phyloP scores from a whole-genome alignment of 768 basidiomycete species.

The Imleria badia region DNA sequence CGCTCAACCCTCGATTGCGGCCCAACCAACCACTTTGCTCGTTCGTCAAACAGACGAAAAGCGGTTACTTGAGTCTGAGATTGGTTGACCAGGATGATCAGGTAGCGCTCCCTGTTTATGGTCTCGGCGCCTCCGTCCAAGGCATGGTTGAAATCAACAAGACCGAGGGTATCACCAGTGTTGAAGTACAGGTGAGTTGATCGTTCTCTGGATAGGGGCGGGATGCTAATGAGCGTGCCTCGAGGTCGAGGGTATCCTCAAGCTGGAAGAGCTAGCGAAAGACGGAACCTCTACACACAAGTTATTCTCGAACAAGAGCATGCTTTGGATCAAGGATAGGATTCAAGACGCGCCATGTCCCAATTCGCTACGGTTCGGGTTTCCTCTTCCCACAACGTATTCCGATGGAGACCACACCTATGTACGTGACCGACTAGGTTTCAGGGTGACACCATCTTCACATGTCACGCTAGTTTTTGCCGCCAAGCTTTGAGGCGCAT shows the following conservation, averaged over 20 bases:
- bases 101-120: conserved; percentile 56
- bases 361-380: conserved; percentile 48
- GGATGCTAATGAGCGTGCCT: not conserved
- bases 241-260: conserved; percentile 62
- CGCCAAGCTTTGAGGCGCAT: conserved; percentile 68
- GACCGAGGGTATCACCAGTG: conserved; percentile 52
- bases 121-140: conserved; percentile 47
- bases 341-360: conserved; percentile 48
- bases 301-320: conserved; percentile 49
- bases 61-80: conserved; percentile 50
- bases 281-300: conserved; percentile 56
- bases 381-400: conserved; percentile 60
- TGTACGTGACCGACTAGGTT: conserved; percentile 40
- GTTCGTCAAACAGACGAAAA: conserved; percentile 61
- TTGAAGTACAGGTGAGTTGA: conserved; percentile 59
- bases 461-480: conserved; percentile 49
- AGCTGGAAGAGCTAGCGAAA: conserved; percentile 62
- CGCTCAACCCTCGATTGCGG: conserved; percentile 41
- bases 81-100: conserved; percentile 54
- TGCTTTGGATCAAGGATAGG: conserved; percentile 59
- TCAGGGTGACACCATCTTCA: conserved; percentile 1
- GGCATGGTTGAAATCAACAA: conserved; percentile 58
- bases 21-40: conserved; percentile 41
- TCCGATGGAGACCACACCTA: conserved; percentile 53
- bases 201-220: not conserved